Conservation (phyloP, 23 red algal genomes). For the Cyanidioschyzon merolae region DNA sequence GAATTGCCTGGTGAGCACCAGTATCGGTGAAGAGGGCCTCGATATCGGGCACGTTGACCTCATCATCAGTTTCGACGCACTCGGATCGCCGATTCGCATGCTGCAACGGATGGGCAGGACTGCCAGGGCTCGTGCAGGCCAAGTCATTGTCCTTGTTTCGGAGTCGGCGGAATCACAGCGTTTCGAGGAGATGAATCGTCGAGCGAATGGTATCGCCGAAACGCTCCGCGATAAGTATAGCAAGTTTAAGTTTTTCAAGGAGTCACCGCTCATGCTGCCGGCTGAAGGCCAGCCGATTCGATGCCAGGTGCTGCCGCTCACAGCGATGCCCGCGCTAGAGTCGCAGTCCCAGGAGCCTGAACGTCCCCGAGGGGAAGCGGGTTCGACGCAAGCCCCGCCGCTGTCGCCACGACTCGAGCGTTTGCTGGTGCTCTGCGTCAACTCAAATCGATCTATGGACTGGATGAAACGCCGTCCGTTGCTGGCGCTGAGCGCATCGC, state of each 20-base stretch:
- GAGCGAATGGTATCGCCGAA: background rate
- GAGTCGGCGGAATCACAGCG: background rate
- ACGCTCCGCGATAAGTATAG: background rate
- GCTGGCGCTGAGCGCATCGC: background rate
- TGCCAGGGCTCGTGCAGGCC: conserved; percentile 14
- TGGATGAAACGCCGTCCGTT: background rate
- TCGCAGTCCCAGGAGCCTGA: background rate
- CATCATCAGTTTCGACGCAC: conserved; percentile 35
- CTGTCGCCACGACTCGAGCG: background rate
- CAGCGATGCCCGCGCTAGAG: background rate
- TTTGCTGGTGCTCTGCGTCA: background rate
- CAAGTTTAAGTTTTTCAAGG: background rate
- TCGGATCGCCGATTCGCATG: conserved; percentile 26
- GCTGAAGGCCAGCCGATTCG: background rate
- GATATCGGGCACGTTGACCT: conserved; percentile 42
- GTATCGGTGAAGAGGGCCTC: conserved; percentile 42
- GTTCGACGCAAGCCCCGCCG: background rate
- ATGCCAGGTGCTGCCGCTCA: background rate
- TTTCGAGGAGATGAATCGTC: conserved; percentile 9
- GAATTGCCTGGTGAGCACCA: conserved; percentile 29
- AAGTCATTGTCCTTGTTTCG: conserved; percentile 25
- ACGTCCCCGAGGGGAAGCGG: background rate
- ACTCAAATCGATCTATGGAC: background rate
- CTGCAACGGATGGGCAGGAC: conserved; percentile 41
- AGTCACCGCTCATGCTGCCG: conserved; percentile 13